phyloP scores from a whole-genome alignment of 441 rosid species.

The Theobroma grandiflorum region DNA sequence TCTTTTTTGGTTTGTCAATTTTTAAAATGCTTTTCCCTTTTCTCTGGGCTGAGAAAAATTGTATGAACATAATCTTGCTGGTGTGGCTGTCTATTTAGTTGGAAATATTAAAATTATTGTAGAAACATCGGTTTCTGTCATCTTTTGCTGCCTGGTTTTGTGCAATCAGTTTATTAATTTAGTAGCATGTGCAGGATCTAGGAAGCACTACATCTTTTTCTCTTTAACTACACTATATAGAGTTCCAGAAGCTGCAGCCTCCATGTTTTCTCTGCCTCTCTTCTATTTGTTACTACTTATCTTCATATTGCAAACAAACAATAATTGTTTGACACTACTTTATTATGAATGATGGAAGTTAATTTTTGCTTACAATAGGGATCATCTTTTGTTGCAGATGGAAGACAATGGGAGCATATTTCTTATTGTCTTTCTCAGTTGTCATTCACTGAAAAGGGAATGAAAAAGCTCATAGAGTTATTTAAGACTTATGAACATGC shows the following conservation, averaged over 20 bases:
- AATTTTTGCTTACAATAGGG: constrained; percentile 11
- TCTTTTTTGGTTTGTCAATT: neutral
- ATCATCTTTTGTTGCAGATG: constrained; percentile 64
- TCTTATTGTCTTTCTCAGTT: constrained; percentile 96
- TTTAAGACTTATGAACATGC: constrained; percentile 90
- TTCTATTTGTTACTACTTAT: constrained; percentile 1
- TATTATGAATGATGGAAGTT: constrained; percentile 12
- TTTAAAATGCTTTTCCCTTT: neutral
- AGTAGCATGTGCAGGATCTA: neutral
- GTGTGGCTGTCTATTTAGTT: constrained; percentile 6
- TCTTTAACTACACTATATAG: neutral
- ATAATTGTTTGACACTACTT: neutral
- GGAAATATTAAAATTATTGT: neutral
- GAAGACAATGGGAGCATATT: constrained; percentile 89
- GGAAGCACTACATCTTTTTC: neutral
- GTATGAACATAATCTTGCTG: neutral
- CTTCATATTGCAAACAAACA: neutral
- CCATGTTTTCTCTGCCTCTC: neutral
- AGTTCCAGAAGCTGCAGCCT: constrained; percentile 16
- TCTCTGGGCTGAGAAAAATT: neutral
- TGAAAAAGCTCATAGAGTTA: constrained; percentile 87
- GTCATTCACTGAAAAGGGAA: constrained; percentile 94
- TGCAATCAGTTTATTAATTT: constrained; percentile 7
- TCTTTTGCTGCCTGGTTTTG: neutral
- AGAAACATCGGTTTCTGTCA: neutral